Base-by-base conservation (phyloP, 2,329 filamentous ascomycete species). In the Emergomyces africanus region DNA sequence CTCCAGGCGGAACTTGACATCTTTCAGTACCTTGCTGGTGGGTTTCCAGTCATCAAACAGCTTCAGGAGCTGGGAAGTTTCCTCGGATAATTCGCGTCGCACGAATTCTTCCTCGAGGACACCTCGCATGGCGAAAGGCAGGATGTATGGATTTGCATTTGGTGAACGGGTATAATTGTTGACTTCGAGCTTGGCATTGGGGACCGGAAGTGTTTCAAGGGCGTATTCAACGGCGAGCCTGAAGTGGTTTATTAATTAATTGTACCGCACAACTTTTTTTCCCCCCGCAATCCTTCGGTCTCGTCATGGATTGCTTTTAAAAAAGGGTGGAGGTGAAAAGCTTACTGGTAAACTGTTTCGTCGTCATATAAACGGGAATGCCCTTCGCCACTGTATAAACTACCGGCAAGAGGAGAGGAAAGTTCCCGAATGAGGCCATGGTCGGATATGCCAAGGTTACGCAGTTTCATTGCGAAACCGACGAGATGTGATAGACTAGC, bases 11-110 rank as follows among this genome's bases (percentile, higher is more conserved):
- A 95, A 97, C 73, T 95, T 95, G 53, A 99, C 91, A 73, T 99
- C 94, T 75, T 94, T 96, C 60, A 99, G 75, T 49, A 88, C 88
- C 76, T 97, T 99, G 8, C 86, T 95, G 0, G 79, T 81, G 0
- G 94, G 94, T 69, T 88, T 91, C 94, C 94, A 99, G 57, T 89
- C 84, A 70, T 97, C 91, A 72, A 97, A 99, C 71, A 95, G 85
- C 61, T 78, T 79, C n/a, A 99, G 77, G 56, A 99, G 73, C 68
- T 90, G 83, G 61, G 83, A 82, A 6, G 89, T 90, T 74, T 99
- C 94, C 1, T 80, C 75, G 37, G 83, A 83, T 20, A 95, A 75
- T 69, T 95, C 88, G 25, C 83, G 88, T 71, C 88, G 90, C 28
- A 97, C 92, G 67, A 90, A 84, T 20, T 94, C 87, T 71, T 99